Conservation (phyloP, 257 asterid species). For the Solanum etuberosum region DNA sequence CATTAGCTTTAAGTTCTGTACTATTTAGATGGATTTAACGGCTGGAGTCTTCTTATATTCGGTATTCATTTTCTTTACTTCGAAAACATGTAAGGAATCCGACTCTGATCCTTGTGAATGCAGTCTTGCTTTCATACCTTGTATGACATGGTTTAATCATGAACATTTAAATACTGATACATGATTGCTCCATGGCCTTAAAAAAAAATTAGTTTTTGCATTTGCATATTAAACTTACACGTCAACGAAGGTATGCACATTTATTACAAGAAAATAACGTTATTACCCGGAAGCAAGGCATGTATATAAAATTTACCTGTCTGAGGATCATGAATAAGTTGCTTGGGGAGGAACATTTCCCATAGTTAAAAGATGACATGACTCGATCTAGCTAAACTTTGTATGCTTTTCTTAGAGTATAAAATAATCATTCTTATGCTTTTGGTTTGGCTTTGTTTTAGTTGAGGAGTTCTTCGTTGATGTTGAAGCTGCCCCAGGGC, state of each 20-base stretch:
- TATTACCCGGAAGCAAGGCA: not conserved
- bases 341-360: not conserved
- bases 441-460: constrained; percentile 19
- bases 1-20: not conserved
- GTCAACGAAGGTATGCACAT: not conserved
- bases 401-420: not conserved
- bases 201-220: not conserved
- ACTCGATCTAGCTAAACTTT: not conserved
- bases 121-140: too few relatives aligned
- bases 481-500: constrained; percentile 68
- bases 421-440: not conserved
- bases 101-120: too few relatives aligned
- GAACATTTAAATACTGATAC: not conserved
- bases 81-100: not conserved
- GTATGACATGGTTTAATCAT: too few relatives aligned
- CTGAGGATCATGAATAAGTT: not conserved
- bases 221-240: not conserved
- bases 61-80: not conserved
- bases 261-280: not conserved
- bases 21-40: not conserved
- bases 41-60: not conserved
- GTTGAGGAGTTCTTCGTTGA: constrained; percentile 95
- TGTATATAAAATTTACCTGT: not conserved
- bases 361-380: not conserved
- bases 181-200: not conserved